phyloP scores from a whole-genome alignment of 140 eudicot genomes.

The Bidens hawaiensis region DNA sequence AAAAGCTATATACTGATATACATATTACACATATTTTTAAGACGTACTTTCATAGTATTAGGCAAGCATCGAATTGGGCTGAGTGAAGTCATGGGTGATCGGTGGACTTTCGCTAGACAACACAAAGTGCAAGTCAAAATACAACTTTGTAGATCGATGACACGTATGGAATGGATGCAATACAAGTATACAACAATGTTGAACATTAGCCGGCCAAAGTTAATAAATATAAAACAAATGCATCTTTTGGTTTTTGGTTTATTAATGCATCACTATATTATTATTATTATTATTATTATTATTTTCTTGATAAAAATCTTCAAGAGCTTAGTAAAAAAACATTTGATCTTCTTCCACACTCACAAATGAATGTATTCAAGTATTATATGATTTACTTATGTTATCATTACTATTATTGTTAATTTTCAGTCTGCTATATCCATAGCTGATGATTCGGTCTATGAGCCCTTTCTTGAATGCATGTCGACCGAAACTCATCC shows the following conservation, averaged over 20 bases:
- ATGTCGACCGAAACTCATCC: slow-evolving; percentile 15
- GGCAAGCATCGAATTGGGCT: not conserved
- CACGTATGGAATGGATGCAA: not conserved
- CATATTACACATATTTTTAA: too few species aligned
- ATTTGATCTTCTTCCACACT: not conserved
- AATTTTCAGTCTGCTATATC: not conserved
- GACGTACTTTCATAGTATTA: not conserved
- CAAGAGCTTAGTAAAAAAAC: not conserved
- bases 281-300: not conserved
- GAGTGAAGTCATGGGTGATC: not conserved
- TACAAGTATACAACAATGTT: not conserved
- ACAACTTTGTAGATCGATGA: slow-evolving; percentile 9
- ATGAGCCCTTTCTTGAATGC: slow-evolving; percentile 13
- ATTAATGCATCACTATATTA: not conserved
- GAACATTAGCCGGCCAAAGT: slow-evolving; percentile 9
- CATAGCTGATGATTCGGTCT: not conserved
- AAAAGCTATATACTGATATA: too few species aligned
- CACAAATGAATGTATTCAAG: slow-evolving; percentile 11
- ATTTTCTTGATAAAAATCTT: not conserved
- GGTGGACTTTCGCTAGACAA: not conserved
- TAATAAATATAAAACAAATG: not conserved
- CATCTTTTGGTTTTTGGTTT: not conserved
- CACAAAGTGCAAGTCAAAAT: not conserved
- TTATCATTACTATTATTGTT: slow-evolving; percentile 6
- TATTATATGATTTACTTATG: not conserved